Conservation (phyloP, 805 yeast genomes). For the Wickerhamiella shivajii region DNA sequence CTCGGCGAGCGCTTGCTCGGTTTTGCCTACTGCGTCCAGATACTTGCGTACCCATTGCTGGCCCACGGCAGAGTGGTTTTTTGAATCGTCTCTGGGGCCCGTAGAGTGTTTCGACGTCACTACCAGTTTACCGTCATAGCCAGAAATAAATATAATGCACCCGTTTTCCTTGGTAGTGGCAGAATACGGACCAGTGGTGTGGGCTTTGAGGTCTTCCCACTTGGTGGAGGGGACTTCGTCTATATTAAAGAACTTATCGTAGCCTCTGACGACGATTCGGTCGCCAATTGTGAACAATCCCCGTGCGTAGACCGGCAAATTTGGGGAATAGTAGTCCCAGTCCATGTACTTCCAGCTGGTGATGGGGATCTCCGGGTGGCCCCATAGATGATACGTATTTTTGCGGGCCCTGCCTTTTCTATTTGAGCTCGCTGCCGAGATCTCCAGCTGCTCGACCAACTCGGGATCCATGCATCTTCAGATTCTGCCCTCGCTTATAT, state of each 20-base stretch:
- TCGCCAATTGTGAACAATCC: slow-evolving; percentile 54
- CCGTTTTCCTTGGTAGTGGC: slow-evolving; percentile 86
- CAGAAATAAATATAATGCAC: slow-evolving; percentile 74
- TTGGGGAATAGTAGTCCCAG: slow-evolving; percentile 57
- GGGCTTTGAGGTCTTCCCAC: slow-evolving; percentile 30
- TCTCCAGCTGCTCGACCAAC: slow-evolving; percentile 2
- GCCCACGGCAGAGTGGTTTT: slow-evolving; percentile 62
- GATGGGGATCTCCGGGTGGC: slow-evolving; percentile 16
- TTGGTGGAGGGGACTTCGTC: slow-evolving; percentile 46
- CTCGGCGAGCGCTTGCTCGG: slow-evolving; percentile 39
- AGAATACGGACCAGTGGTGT: slow-evolving; percentile 62
- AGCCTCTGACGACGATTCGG: slow-evolving; percentile 64
- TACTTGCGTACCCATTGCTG: slow-evolving; percentile 42
- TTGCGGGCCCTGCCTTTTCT: slow-evolving; percentile 15
- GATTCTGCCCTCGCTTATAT: too few relatives aligned
- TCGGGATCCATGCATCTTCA: not conserved
- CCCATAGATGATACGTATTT: slow-evolving; percentile 18
- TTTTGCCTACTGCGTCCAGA: slow-evolving; percentile 29
- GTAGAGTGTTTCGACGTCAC: slow-evolving; percentile 89
- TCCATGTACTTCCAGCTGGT: slow-evolving; percentile 73
- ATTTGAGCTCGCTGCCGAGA: not conserved
- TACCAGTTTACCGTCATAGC: slow-evolving; percentile 58
- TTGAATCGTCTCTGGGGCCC: slow-evolving; percentile 36
- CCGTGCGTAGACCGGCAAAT: slow-evolving; percentile 62
- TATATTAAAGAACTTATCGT: slow-evolving; percentile 84